Evolutionary conservation across 1,284 basidiomycete genomes (phyloP).

Genomic region (Moesziomyces sp.): DNA sequence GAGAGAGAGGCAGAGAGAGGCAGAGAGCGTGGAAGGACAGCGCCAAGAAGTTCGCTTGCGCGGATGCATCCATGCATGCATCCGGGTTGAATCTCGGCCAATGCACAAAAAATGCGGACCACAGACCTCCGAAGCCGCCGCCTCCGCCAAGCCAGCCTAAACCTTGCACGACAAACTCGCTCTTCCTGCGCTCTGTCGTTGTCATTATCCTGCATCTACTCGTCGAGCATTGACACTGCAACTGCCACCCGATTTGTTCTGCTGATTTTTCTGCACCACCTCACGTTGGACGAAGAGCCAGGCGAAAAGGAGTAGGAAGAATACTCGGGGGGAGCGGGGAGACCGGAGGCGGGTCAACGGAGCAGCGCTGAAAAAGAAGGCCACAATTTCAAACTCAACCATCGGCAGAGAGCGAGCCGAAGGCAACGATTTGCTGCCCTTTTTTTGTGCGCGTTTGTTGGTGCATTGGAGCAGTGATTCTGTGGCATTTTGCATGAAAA

Average conservation of each 20-base stretch:
- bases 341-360: neutral
- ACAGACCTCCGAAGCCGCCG: constrained; percentile 4
- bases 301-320: no score
- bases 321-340: neutral
- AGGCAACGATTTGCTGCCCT: constrained; percentile 4
- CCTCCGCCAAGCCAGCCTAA: no score
- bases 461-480: no score
- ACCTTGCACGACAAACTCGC: no score
- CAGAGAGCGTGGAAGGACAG: neutral
- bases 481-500: neutral
- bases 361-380: neutral
- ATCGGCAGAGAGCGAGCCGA: constrained; percentile 37
- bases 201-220: no score
- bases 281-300: no score
- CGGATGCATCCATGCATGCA: neutral
- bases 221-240: no score
- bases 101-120: constrained; percentile 1
- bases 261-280: no score
- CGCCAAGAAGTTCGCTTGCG: constrained; percentile 20
- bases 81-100: constrained; percentile 8
- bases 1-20: no score
- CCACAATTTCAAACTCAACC: constrained; percentile 26
- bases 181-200: no score
- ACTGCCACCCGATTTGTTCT: no score
- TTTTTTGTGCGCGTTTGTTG: neutral